Base-by-base conservation (phyloP, 331 rosid genomes). In the Pyrus hybrid region DNA sequence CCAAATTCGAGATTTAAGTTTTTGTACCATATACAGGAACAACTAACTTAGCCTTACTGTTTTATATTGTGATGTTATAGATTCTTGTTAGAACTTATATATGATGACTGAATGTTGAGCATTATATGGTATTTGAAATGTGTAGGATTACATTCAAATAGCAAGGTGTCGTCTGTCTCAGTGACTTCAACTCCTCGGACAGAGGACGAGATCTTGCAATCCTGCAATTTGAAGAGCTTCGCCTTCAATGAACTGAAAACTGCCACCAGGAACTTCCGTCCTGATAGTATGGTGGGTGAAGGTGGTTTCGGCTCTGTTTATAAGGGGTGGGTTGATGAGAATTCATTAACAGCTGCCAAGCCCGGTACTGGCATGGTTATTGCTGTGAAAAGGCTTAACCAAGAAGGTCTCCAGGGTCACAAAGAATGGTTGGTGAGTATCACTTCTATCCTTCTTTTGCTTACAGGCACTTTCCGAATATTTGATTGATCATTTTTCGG, bases 241-340 rank as follows among this genome's bases (percentile, higher is more conserved):
- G 41, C 73, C 73, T 90, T 85, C 4, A 81, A 75, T 77, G 96
- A 94, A 79, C 95, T 94, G 26, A 91, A 75, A 75, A 88, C 78
- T 9, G 97, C 98, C 63, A 93, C 98, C 17, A 82, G 94, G 73
- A 93, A 91, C 86, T 91, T 93, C 67, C 97, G 98, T 37, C 98
- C 93, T 0, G 90, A 92, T 68, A 93, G 98, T 85, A 85, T 91
- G 89, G 90, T 93, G 3, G 98, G 98, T 8, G 96, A 91, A 77
- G 98, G 98, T 1, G 98, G 98, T 5, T 93, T 93, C 80, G 98
- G 98, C 16, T 72, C 82, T 61, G 98, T 93, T n/a, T 93, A 88
- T 28, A 93, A 93, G 66, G 98, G 98, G 4, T 93, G 98, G 98
- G 76, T 93, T 13, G 97, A 91, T 80, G 93, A 86, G 82, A 81